Conservation (phyloP, 2,329 filamentous ascomycete genomes). For the Thermothelomyces thermophilus region DNA sequence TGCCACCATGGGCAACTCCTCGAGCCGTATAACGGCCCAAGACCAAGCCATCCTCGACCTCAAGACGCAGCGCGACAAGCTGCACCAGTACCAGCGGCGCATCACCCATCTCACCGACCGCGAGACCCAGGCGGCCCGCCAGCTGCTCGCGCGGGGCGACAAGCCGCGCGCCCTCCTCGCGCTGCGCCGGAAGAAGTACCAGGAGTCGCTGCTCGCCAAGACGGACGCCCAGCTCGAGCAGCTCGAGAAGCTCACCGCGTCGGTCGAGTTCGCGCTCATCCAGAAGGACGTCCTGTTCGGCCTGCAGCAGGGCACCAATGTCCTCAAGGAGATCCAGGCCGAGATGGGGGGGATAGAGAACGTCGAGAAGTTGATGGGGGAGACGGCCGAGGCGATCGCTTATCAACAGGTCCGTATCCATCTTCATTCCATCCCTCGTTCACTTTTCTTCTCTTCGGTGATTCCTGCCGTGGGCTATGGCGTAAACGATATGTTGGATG, state of each 20-base stretch:
- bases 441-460: not conserved
- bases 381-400: conserved; percentile 80
- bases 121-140: conserved; percentile 78
- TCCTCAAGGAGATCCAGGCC: conserved; percentile 82
- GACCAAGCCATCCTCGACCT: conserved; percentile 96
- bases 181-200: conserved; percentile 91
- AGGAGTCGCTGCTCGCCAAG: conserved; percentile 79
- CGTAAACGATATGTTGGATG: not conserved
- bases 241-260: conserved; percentile 78
- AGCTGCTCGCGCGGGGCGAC: conserved; percentile 75
- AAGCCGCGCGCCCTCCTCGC: conserved; percentile 78
- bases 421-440: not conserved
- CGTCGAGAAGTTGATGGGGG: conserved; percentile 91
- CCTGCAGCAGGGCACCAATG: conserved; percentile 81
- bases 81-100: conserved; percentile 90
- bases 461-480: not conserved
- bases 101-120: conserved; percentile 79
- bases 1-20: conserved; percentile 46
- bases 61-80: conserved; percentile 94
- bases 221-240: conserved; percentile 93
- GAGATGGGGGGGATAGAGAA: conserved; percentile 95
- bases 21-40: conserved; percentile 60
- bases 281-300: conserved; percentile 96
- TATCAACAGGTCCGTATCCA: conserved; percentile 68
- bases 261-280: conserved; percentile 91